Conservation (phyloP, 352 stramenopile genomes). For the Stephanocyclus meneghinianus region DNA sequence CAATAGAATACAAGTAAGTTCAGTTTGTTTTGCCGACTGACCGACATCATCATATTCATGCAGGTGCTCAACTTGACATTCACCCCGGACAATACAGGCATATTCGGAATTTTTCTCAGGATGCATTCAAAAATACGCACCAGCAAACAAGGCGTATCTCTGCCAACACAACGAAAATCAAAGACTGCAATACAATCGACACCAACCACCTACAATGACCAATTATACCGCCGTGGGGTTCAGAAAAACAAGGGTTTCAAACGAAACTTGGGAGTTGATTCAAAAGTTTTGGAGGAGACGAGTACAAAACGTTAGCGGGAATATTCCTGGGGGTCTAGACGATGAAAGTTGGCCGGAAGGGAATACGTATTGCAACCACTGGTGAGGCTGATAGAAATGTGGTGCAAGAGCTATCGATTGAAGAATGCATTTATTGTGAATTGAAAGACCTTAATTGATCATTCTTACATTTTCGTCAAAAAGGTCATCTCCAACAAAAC, state of each 20-base stretch:
- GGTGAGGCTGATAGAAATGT: neutral
- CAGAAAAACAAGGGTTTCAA: conserved; percentile 70
- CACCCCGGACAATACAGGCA: no score
- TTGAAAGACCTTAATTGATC: no score
- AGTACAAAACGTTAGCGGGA: conserved; percentile 23
- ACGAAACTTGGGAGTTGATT: conserved; percentile 58
- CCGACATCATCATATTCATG: no score
- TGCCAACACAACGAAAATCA: conserved; percentile 53
- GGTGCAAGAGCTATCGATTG: no score
- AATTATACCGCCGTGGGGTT: conserved; percentile 73
- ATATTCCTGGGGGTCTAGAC: conserved; percentile 15
- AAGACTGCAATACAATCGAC: conserved; percentile 53
- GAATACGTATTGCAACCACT: conserved; percentile 41
- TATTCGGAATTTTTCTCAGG: conserved; percentile 31
- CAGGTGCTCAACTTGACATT: no score
- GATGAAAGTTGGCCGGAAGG: conserved; percentile 35
- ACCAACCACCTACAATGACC: conserved; percentile 65
- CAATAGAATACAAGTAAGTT: conserved; percentile 1
- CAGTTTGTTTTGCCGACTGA: no score
- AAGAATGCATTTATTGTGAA: no score
- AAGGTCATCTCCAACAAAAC: conserved; percentile 25
- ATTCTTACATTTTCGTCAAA: neutral
- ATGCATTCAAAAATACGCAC: conserved; percentile 27
- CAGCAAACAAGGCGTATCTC: neutral
- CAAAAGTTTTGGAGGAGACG: conserved; percentile 69